These are phyloP conservation scores for Cladosporium austrohemisphaericum DNA, from an alignment of 2,329 filamentous ascomycete genomes.

Conservation along the genomic window DNA sequence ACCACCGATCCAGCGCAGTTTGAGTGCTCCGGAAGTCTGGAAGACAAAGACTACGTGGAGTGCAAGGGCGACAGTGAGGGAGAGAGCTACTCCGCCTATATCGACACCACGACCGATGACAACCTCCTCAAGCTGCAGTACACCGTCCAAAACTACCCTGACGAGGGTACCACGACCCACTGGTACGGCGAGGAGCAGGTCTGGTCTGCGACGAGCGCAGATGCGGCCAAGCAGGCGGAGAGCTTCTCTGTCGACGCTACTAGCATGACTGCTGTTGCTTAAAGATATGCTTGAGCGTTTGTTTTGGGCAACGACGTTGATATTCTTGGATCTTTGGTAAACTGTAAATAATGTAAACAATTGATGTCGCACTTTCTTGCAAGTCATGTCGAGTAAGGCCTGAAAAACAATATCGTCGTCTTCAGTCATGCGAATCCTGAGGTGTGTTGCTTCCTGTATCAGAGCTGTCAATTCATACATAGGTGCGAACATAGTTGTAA, in stretches of 20 bases:
- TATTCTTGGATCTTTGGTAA: no score
- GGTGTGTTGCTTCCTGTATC: no score
- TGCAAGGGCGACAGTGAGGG: conserved; percentile 21
- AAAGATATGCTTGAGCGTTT: no score
- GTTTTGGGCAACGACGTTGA: no score
- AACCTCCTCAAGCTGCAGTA: conserved; percentile 23
- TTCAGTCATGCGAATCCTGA: no score
- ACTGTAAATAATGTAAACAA: no score
- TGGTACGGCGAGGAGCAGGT: conserved; percentile 23
- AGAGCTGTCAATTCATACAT: no score
- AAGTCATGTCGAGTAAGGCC: no score
- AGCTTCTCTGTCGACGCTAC: conserved; percentile 21
- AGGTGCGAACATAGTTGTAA: no score
- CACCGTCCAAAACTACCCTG: conserved; percentile 14
- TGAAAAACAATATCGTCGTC: no score
- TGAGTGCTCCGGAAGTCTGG: conserved; percentile 20
- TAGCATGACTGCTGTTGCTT: conserved; percentile 17
- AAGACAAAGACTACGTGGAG: conserved; percentile 22
- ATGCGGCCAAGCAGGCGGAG: conserved; percentile 20
- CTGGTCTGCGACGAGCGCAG: conserved; percentile 21
- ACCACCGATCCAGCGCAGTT: conserved; percentile 18
- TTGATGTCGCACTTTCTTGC: no score
- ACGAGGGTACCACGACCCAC: conserved; percentile 8
- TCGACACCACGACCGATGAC: conserved; percentile 18
- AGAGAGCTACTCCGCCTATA: conserved; percentile 22